Evolutionary conservation across 441 rosid genomes (phyloP).

Genomic region (Pelargonium myrrhifolium): DNA sequence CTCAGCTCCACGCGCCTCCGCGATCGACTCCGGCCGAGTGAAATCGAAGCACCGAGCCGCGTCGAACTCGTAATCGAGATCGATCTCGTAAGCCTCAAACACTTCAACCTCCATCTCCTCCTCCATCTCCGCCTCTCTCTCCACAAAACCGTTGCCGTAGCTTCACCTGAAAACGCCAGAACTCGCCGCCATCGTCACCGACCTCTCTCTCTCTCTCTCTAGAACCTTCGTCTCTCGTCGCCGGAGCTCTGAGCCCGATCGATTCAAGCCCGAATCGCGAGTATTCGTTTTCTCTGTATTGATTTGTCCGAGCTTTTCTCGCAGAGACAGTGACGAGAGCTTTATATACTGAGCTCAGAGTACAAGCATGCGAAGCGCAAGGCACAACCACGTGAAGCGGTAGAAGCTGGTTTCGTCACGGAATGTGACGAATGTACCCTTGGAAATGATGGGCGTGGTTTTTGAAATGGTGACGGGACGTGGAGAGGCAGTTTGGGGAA

Average conservation of each 20-base stretch:
- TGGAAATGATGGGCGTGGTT: not conserved
- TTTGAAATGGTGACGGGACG: not conserved
- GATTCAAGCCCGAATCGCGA: conserved; percentile 32
- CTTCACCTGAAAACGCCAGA: conserved; percentile 19
- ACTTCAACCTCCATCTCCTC: conserved; percentile 44
- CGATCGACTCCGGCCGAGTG: conserved; percentile 48
- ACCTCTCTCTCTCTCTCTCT: conserved; percentile 1
- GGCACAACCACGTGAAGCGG: conserved; percentile 31
- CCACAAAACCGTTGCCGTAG: not conserved
- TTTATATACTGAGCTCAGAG: conserved; percentile 14
- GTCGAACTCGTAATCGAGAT: conserved; percentile 82
- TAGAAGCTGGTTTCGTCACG: not conserved
- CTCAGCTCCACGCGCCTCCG: conserved; percentile 62
- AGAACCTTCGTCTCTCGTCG: not conserved
- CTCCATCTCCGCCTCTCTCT: conserved; percentile 36
- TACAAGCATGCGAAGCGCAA: conserved; percentile 20
- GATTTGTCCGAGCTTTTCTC: conserved; percentile 5
- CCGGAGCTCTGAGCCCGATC: conserved; percentile 9
- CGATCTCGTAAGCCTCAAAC: conserved; percentile 59
- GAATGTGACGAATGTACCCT: conserved; percentile 25
- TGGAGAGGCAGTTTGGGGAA: not conserved
- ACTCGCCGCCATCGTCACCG: not conserved
- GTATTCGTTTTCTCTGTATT: conserved; percentile 24
- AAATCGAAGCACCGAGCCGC: conserved; percentile 79
- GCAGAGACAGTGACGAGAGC: not conserved